Conservation (phyloP, 495 filamentous ascomycete species). For the Saxophila tyrrhenica region DNA sequence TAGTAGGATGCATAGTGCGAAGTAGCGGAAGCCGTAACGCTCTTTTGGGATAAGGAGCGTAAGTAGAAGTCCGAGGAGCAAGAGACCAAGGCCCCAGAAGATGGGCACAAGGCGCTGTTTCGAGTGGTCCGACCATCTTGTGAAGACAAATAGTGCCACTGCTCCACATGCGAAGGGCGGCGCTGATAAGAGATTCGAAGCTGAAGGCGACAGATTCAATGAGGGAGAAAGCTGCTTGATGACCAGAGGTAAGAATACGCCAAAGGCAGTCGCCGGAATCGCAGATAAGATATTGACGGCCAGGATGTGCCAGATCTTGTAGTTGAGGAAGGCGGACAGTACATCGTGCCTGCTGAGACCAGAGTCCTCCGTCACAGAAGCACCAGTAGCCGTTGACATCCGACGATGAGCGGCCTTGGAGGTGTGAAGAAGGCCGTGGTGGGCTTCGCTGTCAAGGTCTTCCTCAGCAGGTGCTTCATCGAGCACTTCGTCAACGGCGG, state of each 20-base stretch:
- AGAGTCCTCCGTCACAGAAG: constrained; percentile 26
- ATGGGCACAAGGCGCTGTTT: constrained; percentile 40
- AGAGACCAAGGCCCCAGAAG: constrained; percentile 35
- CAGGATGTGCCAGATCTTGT: constrained; percentile 43
- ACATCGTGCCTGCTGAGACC: constrained; percentile 37
- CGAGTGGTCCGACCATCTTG: constrained; percentile 36
- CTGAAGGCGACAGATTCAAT: constrained; percentile 27
- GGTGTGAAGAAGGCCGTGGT: constrained; percentile 15
- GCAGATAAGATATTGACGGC: constrained; percentile 43
- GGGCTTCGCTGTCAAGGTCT: constrained; percentile 12
- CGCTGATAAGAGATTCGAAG: constrained; percentile 45
- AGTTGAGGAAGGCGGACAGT: constrained; percentile 37
- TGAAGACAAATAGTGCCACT: constrained; percentile 35
- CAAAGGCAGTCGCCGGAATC: constrained; percentile 42
- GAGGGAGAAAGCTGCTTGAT: constrained; percentile 22
- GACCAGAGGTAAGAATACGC: constrained; percentile 47
- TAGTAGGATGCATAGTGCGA: constrained; percentile 43
- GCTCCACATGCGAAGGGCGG: constrained; percentile 45
- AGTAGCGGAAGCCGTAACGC: constrained; percentile 32
- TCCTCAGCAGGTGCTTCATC: constrained; percentile 1
- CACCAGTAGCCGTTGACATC: constrained; percentile 2
- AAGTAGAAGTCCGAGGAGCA: constrained; percentile 35
- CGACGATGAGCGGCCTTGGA: background rate
- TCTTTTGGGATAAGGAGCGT: constrained; percentile 31
- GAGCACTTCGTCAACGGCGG: background rate